Evolutionary conservation across 164 flowering plant genomes (phyloP).

Genomic region (Magnolia changhungtana): DNA sequence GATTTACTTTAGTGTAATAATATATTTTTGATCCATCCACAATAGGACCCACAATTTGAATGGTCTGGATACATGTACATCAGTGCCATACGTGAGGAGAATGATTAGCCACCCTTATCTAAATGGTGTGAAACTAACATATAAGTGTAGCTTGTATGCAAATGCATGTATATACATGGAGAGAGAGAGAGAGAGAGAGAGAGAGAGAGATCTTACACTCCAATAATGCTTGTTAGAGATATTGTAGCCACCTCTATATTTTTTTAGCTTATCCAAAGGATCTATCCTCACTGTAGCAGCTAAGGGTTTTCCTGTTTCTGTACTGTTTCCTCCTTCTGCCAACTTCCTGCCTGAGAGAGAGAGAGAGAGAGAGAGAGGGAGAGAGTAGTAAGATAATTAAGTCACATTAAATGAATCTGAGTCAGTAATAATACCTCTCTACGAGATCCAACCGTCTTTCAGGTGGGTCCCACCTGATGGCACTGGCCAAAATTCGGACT

Average conservation of each 20-base stretch:
- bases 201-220: constrained; percentile 58
- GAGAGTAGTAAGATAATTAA: background rate
- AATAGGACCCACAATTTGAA: no score
- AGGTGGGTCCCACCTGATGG: no score
- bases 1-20: no score
- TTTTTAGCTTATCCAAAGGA: constrained; percentile 61
- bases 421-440: background rate
- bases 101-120: no score
- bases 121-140: no score
- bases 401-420: background rate
- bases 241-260: constrained; percentile 83
- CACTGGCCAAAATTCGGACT: no score
- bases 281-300: constrained; percentile 66
- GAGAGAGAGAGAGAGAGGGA: background rate
- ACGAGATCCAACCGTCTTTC: no score
- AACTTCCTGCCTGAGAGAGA: constrained; percentile 29
- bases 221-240: constrained; percentile 79
- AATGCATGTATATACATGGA: background rate
- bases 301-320: constrained; percentile 16
- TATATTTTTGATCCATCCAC: no score
- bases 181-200: background rate
- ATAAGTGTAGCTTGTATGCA: background rate
- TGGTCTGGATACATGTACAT: no score
- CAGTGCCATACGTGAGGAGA: no score
- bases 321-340: constrained; percentile 24